Base-by-base conservation (phyloP, 2,329 filamentous ascomycete genomes). In the Atkinsonella texensis region DNA sequence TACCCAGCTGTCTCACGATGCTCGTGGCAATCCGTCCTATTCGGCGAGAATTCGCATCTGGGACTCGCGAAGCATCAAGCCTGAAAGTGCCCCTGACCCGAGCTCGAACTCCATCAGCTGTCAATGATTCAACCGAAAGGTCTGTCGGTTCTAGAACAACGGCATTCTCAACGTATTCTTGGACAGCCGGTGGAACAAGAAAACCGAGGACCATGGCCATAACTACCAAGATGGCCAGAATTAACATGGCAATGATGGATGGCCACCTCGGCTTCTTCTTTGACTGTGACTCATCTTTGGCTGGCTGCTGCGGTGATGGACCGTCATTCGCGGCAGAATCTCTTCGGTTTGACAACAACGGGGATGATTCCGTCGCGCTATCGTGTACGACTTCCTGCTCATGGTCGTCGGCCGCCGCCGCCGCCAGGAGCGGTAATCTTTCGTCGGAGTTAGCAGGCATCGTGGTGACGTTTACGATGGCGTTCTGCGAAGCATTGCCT, bases 161-260 rank as follows among this genome's bases (percentile, higher is more conserved):
- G 3, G 90, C 88, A 65, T 90, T 76, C 68, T 91, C 85, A 47
- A 86, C 87, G 67, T 98, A 98, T 63, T 88, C 79, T 67, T 95
- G 82, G 11, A 95, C 80, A 8, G 84, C 80, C 15, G 85, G 82
- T 2, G 91, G 90, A 0, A 85, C 80, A 50, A 95, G 78, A 69
- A 95, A 95, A 15, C 83, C 88, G 52, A 91, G 71, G 15, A 85
- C 68, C 53, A 96, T 82, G 58, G 95, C 88, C 31, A 75, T 65
- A 20, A 91, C 60, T 6, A 84, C 74, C 7, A 83, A 61, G 1
- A 79, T 58, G 47, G 77, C 85, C 9, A 97, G 70, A 2, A 85
- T 52, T 1, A 76, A 58, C 55, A 95, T 79, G 32, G 90, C 85
- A 39, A 94, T 74, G 33, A 89, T 73, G 39, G 85, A 91, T 9